Base-by-base conservation (phyloP, 306 rosid genomes). In the Castanopsis chinensis region DNA sequence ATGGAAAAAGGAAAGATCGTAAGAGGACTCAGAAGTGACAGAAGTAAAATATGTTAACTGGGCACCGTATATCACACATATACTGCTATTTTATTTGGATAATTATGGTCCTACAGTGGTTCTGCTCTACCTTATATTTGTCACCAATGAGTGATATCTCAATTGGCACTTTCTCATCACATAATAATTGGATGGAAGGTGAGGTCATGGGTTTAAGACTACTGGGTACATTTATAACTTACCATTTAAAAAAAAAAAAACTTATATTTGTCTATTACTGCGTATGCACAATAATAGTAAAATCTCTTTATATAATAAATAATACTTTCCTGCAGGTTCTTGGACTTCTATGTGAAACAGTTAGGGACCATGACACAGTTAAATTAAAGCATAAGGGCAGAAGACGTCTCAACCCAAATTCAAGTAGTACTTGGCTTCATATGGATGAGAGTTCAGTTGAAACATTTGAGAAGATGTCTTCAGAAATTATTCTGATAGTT, bases 301-400 rank as follows among this genome's bases (percentile, higher is more conserved):
- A 0, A 4, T 71, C 5, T 25, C 51, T 58, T 70, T 14, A 69
- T 6, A 51, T 60, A 23, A 18, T 2, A 20, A 76, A 17, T 79
- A 58, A 20, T 41, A 75, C 57, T 63, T 80, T 82, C 76, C 61
- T 83, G 85, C 90, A 94, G 99, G 99, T 93, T 86, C 95, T 94
- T 82, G 92, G 87, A 75, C 86, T 91, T 70, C 60, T 94, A 53
- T 88, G 97, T 73, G 97, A 91, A 83, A 84, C 92, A 68, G 83
- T 89, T 63, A 87, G 91, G 85, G 80, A 80, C 76, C 84, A 79
- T 54, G 79, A 77, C 69, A 65, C 55, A 23, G 81, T 43, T 25
- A 80, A 86, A 75, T 63, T 83, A 74, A 87, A 72, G 80, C 80
- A 45, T 78, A 91, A 86, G 72, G 82, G 55, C 61, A 85, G 78